Evolutionary conservation across 2,329 filamentous ascomycete genomes (phyloP).

Genomic region (Zalaria obscura): DNA sequence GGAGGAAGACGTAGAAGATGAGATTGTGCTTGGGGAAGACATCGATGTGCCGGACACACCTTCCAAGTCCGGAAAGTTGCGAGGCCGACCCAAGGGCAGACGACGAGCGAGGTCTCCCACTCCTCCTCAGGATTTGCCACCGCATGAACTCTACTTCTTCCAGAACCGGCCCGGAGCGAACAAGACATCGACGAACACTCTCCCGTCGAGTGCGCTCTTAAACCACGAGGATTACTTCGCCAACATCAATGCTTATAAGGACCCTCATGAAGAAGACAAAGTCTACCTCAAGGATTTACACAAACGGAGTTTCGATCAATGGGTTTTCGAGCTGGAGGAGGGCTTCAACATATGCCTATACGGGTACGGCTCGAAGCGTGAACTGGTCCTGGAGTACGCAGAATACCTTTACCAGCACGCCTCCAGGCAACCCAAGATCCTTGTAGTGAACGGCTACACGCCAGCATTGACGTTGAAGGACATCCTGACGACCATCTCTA

Average conservation of each 20-base stretch:
- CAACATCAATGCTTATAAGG: conserved; percentile 46
- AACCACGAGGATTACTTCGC: conserved; percentile 88
- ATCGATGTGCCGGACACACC: conserved; percentile 25
- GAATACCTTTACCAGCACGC: conserved; percentile 46
- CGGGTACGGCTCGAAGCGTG: conserved; percentile 80
- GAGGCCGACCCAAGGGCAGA: conserved; percentile 40
- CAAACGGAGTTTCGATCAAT: conserved; percentile 72
- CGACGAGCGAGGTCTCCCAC: conserved; percentile 54
- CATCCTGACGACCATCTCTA: conserved; percentile 53
- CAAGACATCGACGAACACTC: conserved; percentile 77
- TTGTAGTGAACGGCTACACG: conserved; percentile 78
- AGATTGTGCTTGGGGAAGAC: conserved; percentile 26
- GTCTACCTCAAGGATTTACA: conserved; percentile 62
- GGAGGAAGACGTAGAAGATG: conserved; percentile 14
- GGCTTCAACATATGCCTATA: conserved; percentile 84
- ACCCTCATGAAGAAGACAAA: conserved; percentile 58
- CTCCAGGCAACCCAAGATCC: conserved; percentile 41
- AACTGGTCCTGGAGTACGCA: conserved; percentile 62
- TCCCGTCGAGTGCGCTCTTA: conserved; percentile 60
- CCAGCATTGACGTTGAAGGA: conserved; percentile 53
- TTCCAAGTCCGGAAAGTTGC: conserved; percentile 28
- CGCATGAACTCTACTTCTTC: conserved; percentile 86
- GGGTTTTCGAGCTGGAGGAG: conserved; percentile 78
- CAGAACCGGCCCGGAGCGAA: conserved; percentile 71
- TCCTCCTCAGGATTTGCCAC: conserved; percentile 65